These are phyloP conservation scores for Hypsizygus marmoreus DNA, from an alignment of 768 basidiomycete species.

Conservation along the genomic window DNA sequence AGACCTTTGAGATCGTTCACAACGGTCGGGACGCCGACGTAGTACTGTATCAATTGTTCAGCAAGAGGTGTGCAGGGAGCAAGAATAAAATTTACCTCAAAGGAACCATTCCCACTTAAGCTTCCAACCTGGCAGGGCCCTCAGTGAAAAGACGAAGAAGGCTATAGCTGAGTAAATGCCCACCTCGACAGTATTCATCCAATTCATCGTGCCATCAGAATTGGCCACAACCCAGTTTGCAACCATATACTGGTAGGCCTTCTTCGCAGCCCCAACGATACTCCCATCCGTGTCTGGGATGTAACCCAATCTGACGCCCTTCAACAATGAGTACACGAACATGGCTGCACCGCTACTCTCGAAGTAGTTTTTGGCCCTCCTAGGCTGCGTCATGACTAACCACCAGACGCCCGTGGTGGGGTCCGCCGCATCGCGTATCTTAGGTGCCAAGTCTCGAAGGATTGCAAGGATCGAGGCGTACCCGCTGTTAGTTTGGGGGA, in stretches of 20 bases:
- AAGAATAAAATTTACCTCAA: conserved; percentile 5
- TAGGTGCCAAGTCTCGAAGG: conserved; percentile 35
- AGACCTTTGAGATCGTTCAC: conserved; percentile 17
- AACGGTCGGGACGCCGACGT: conserved; percentile 12
- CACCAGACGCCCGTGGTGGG: conserved; percentile 45
- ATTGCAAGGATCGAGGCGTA: conserved; percentile 31
- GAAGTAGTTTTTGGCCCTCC: conserved; percentile 46
- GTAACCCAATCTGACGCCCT: conserved; percentile 38
- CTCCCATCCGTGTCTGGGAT: conserved; percentile 6
- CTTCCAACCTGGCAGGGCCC: conserved; percentile 10
- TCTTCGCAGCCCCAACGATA: conserved; percentile 36
- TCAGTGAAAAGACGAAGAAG: not conserved
- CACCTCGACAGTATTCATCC: conserved; percentile 16
- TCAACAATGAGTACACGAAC: conserved; percentile 49
- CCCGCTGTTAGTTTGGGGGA: conserved; percentile 16
- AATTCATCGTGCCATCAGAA: conserved; percentile 14
- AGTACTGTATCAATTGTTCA: conserved; percentile 8
- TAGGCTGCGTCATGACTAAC: conserved; percentile 52
- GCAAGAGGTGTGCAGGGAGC: not conserved
- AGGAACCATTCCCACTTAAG: conserved; percentile 15
- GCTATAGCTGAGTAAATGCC: not conserved
- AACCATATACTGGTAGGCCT: conserved; percentile 43
- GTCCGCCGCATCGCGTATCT: conserved; percentile 40
- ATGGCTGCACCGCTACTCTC: conserved; percentile 49
- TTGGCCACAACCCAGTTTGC: conserved; percentile 18